A percentile compares a stretch with the other conserved stretches of the same genome.
phyloP scores from a whole-genome alignment of 2,329 filamentous ascomycete species.

The Fusarium dlaminii region DNA sequence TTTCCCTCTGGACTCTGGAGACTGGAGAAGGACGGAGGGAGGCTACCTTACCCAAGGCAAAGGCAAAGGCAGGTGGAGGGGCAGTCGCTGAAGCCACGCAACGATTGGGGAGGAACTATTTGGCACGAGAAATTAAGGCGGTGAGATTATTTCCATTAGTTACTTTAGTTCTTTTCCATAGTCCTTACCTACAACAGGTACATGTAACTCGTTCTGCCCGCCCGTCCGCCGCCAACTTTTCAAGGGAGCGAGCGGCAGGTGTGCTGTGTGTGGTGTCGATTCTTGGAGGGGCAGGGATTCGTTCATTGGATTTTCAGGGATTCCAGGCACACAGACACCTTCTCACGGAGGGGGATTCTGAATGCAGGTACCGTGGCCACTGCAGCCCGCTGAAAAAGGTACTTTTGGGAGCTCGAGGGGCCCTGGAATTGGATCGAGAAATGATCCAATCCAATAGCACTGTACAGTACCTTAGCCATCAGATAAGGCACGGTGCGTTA shows the following conservation, averaged over 20 bases:
- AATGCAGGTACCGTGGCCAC: slow-evolving; percentile 34
- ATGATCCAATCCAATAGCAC: neutral
- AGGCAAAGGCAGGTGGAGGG: slow-evolving; percentile 24
- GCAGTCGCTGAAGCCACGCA: slow-evolving; percentile 34
- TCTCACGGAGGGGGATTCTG: slow-evolving; percentile 17
- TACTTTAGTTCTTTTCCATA: neutral
- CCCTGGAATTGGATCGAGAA: slow-evolving; percentile 3
- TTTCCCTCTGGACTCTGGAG: slow-evolving; percentile 5
- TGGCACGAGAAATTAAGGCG: slow-evolving; percentile 41
- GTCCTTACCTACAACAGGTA: neutral
- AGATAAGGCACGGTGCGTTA: slow-evolving; percentile 20
- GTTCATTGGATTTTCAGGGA: slow-evolving; percentile 23
- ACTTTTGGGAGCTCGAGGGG: slow-evolving; percentile 11
- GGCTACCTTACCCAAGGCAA: neutral
- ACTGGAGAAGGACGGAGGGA: neutral
- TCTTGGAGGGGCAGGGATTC: slow-evolving; percentile 32
- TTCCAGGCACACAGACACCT: slow-evolving; percentile 7
- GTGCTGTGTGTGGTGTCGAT: slow-evolving; percentile 28
- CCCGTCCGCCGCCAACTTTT: neutral
- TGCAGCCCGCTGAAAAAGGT: slow-evolving; percentile 12
- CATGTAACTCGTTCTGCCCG: slow-evolving; percentile 26
- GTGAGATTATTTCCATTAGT: slow-evolving; percentile 36
- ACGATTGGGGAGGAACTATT: slow-evolving; percentile 27
- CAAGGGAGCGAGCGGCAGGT: neutral
- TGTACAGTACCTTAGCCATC: slow-evolving; percentile 13